Evolutionary conservation across 371 early-diverging fungal genomes (phyloP), one percentile per base, ranked within the genome.

Genomic region (Mucor piriformis): DNA sequence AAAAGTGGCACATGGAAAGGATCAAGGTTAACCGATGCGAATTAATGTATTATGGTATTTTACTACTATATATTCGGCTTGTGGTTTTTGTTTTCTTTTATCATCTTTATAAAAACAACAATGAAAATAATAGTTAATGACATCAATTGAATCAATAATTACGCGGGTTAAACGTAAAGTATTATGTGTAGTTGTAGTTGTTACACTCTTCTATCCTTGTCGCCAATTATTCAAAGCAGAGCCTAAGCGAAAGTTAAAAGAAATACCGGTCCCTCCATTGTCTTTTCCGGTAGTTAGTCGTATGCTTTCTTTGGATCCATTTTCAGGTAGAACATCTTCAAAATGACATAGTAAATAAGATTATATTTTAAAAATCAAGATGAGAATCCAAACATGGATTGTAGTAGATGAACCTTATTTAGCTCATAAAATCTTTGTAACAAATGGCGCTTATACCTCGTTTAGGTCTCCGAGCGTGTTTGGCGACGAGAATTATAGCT

Each of bases 371-470:
- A 40, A 50, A 24, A 16, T 64, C 12, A 29, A 29, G 18, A 64
- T 64, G 64, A 59, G 64, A 6, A 24, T 27, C 6, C 54, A 59
- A 6, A 43, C 21, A 4, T 64, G 64, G 64, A 35, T 54, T 43
- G 29, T 54, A 34, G 37, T 64, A 21, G 35, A 42, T 8, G 64
- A 64, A 49, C 64, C 64, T 20, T 10, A 23, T 3, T 29, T 64
- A 3, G 59, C 64, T 0, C 64, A 64, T 27, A 44, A 64, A 23
- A 29, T 64, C 5, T 59, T 59, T 49, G 58, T 59, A 32, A 54
- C 40, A 11, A n/a, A 32, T 11, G 64, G 64, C n/a, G 24, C 25
- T 27, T 20, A 25, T 8, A 54, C 59, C 6, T 59, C 59, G 1
- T 34, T 48, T 21, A 20, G 64, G 20, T 55, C 64, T 21, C 18